Conservation (phyloP, 2,329 filamentous ascomycete genomes). For the Paracorniculantispora psalliotae region DNA sequence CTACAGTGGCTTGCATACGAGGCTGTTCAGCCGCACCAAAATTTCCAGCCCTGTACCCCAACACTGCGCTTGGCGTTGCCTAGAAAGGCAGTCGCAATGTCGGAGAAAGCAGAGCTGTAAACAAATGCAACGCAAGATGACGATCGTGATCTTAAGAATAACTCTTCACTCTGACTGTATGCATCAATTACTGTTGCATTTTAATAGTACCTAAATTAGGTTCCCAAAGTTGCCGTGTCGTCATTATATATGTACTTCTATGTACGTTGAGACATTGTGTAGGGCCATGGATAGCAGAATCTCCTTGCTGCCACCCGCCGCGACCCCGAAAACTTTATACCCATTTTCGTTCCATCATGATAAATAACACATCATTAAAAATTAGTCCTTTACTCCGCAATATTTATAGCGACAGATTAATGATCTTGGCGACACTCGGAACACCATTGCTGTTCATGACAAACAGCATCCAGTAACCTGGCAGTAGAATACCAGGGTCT, state of each 20-base stretch:
- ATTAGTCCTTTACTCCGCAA: too few relatives aligned
- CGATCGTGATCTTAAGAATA: background rate
- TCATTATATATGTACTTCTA: background rate
- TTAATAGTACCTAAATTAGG: background rate
- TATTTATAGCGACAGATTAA: background rate
- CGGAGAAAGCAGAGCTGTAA: background rate
- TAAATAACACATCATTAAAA: background rate
- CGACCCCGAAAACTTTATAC: background rate
- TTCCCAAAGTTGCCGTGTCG: background rate
- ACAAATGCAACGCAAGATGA: background rate
- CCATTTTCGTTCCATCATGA: background rate
- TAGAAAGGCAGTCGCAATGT: background rate
- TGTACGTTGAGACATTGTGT: background rate
- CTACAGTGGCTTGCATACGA: background rate
- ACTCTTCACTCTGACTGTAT: background rate
- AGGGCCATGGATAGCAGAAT: background rate
- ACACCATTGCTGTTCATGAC: constrained; percentile 40
- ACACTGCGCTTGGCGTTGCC: background rate
- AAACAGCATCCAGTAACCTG: constrained; percentile 52
- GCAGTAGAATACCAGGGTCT: constrained; percentile 45
- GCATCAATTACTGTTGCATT: too few relatives aligned
- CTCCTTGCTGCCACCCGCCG: background rate
- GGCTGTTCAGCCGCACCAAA: background rate
- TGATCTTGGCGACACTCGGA: constrained; percentile 32
- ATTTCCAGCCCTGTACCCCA: background rate